phyloP scores from a whole-genome alignment of 2,329 filamentous ascomycete species.

The Pseudogymnoascus sp. region DNA sequence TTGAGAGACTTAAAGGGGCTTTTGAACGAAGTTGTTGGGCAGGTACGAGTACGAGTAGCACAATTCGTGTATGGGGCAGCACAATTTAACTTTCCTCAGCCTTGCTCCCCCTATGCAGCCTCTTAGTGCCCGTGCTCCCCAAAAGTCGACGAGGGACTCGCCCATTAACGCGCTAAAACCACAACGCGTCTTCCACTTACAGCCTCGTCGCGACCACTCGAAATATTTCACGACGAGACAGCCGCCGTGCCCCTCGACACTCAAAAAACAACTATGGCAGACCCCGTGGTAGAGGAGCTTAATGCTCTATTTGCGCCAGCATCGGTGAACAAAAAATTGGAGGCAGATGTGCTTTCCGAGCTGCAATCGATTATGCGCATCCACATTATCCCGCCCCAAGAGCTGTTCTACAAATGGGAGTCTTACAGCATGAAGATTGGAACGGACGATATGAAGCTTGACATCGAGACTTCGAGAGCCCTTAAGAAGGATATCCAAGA shows the following conservation, averaged over 20 bases:
- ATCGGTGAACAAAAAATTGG: constrained; percentile 36
- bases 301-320: constrained; percentile 24
- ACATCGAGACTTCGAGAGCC: constrained; percentile 61
- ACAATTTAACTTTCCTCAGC: constrained; percentile 9
- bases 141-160: not conserved
- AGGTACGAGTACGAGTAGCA: not conserved
- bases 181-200: constrained; percentile 2
- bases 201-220: constrained; percentile 9
- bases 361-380: constrained; percentile 79
- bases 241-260: not conserved
- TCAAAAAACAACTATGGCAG: constrained; percentile 15
- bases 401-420: constrained; percentile 98
- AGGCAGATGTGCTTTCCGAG: constrained; percentile 71
- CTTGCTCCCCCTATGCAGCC: not conserved
- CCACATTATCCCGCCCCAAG: constrained; percentile 72
- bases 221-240: constrained; percentile 5
- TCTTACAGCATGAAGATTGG: constrained; percentile 96
- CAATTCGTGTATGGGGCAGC: not conserved
- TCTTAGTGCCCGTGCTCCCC: not conserved
- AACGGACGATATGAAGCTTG: constrained; percentile 62
- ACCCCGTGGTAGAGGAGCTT: constrained; percentile 19
- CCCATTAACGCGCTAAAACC: constrained; percentile 2
- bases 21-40: not conserved
- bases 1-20: not conserved
- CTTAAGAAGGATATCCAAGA: constrained; percentile 88